Evolutionary conservation across 176 grass and related monocot genomes (phyloP).

Genomic region (Paspalum notatum): DNA sequence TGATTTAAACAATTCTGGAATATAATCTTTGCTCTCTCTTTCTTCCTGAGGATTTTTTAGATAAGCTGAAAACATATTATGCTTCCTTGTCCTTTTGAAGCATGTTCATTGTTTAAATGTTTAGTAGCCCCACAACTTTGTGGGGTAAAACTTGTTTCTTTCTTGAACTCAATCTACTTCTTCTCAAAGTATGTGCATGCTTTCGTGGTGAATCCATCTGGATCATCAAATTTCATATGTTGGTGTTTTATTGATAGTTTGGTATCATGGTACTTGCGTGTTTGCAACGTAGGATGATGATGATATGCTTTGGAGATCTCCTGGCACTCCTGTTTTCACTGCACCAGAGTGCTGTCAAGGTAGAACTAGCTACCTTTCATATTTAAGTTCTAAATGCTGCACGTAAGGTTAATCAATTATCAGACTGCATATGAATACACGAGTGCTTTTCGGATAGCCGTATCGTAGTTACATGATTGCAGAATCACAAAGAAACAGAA

Average conservation of each 20-base stretch:
- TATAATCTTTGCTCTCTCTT: background rate
- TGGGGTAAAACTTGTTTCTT: slow-evolving; percentile 6
- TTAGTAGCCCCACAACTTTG: background rate
- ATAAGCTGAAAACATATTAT: slow-evolving; percentile 24
- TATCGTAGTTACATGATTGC: slow-evolving; percentile 22
- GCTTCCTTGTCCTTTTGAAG: slow-evolving; percentile 6
- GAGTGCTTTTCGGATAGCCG: background rate
- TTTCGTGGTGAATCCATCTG: background rate
- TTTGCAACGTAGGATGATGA: slow-evolving; percentile 75
- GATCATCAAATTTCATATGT: background rate
- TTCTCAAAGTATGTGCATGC: background rate
- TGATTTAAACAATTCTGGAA: background rate
- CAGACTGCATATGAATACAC: slow-evolving; percentile 2
- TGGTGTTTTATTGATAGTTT: slow-evolving; percentile 6
- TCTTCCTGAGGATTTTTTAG: background rate
- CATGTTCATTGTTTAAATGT: slow-evolving; percentile 17
- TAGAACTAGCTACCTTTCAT: slow-evolving; percentile 35
- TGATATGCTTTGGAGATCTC: slow-evolving; percentile 81
- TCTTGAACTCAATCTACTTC: background rate
- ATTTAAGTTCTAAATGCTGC: background rate
- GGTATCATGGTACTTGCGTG: background rate
- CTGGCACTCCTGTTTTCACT: slow-evolving; percentile 89
- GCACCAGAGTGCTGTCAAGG: slow-evolving; percentile 95
- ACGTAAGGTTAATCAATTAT: background rate
- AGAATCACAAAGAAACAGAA: slow-evolving; percentile 13